Percentiles rank a stretch among this genome's conserved stretches.
Evolutionary conservation across 352 stramenopile genomes (phyloP).

Genomic region (Pythium sp.): DNA sequence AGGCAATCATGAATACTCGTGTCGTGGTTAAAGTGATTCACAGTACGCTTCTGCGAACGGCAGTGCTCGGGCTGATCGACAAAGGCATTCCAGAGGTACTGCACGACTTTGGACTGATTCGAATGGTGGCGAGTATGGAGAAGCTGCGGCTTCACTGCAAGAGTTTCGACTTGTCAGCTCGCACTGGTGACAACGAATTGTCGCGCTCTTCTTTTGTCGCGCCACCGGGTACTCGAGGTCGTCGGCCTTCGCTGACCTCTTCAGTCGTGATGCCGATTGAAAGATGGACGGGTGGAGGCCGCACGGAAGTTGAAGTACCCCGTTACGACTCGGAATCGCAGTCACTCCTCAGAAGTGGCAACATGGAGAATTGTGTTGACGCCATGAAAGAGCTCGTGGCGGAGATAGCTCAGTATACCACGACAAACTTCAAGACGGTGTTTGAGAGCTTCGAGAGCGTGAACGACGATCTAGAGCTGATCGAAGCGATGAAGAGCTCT

Average conservation of each 20-base stretch:
- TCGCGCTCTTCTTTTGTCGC: not conserved
- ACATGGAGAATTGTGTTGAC: not conserved
- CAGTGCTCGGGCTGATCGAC: conserved; percentile 27
- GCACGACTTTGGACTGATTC: conserved; percentile 23
- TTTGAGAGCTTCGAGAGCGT: conserved; percentile 22
- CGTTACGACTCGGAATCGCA: not conserved
- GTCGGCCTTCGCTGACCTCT: not conserved
- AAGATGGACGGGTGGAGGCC: not conserved
- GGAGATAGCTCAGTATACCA: not conserved
- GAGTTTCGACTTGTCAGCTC: not conserved
- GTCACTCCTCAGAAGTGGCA: not conserved
- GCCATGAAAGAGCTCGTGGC: not conserved
- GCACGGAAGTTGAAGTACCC: not conserved
- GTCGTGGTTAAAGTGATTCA: conserved; percentile 23
- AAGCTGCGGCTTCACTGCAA: conserved; percentile 2
- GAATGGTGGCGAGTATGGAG: conserved; percentile 20
- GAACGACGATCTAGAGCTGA: conserved; percentile 27
- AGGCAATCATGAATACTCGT: conserved; percentile 24
- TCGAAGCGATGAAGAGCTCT: conserved; percentile 24
- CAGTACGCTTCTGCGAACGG: conserved; percentile 24
- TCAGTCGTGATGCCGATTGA: not conserved
- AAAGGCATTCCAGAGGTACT: conserved; percentile 27
- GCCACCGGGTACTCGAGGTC: not conserved
- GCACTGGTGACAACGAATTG: not conserved
- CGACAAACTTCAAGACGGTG: conserved; percentile 15